phyloP scores from a whole-genome alignment of 768 basidiomycete genomes.

The Mycena sanguinolenta region DNA sequence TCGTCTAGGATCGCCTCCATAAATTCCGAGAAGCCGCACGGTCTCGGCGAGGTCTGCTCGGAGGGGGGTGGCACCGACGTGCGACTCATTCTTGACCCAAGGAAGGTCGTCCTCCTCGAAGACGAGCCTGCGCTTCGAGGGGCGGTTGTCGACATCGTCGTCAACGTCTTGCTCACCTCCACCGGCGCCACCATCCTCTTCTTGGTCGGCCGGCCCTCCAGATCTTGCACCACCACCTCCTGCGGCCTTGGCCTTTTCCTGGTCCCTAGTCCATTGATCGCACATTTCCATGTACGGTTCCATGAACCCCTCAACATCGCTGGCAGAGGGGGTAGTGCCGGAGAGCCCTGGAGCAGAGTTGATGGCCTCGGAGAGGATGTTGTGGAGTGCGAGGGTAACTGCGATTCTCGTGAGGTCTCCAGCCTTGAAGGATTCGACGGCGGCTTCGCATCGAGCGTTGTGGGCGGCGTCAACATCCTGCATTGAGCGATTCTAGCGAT shows the following conservation, averaged over 20 bases:
- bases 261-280: conserved; percentile 18
- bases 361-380: not conserved
- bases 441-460: too few species aligned
- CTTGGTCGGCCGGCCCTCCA: not conserved
- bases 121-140: not conserved
- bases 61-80: not conserved
- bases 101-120: conserved; percentile 5
- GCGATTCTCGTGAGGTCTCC: too few species aligned
- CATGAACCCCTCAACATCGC: not conserved
- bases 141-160: conserved; percentile 1
- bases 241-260: not conserved
- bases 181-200: not conserved
- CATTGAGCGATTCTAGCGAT: too few species aligned
- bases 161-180: not conserved
- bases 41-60: conserved; percentile 1
- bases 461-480: too few species aligned
- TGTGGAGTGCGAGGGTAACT: not conserved
- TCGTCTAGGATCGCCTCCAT: not conserved
- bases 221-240: not conserved
- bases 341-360: not conserved
- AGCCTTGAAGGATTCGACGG: too few species aligned
- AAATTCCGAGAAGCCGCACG: not conserved
- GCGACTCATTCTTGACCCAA: not conserved
- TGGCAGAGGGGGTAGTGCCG: not conserved
- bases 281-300: conserved; percentile 14